Percentiles rank a stretch among this genome's conserved stretches.
phyloP scores from a whole-genome alignment of 257 asterid species.

The Linderniella brevidens region DNA sequence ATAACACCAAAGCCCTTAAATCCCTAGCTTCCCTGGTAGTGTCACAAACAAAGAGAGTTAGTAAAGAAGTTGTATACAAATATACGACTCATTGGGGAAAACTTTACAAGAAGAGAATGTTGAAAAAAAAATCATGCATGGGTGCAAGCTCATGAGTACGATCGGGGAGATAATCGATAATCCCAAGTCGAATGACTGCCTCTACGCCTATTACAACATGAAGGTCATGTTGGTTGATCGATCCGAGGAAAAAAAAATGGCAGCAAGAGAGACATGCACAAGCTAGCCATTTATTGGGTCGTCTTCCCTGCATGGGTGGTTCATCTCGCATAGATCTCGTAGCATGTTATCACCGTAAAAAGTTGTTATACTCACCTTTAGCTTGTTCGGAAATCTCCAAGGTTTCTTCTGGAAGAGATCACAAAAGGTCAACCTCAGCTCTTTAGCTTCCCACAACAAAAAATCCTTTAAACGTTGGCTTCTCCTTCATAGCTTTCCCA shows the following conservation, averaged over 20 bases:
- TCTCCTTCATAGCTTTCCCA: too few species aligned
- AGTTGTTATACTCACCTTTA: too few species aligned
- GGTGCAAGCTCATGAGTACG: slow-evolving; percentile 93
- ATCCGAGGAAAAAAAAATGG: slow-evolving; percentile 91
- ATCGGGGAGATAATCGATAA: slow-evolving; percentile 93
- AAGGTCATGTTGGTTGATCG: slow-evolving; percentile 87
- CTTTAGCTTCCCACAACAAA: too few species aligned
- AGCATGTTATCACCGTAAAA: slow-evolving; percentile 48
- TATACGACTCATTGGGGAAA: slow-evolving; percentile 89
- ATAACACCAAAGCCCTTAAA: too few species aligned
- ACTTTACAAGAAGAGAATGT: slow-evolving; percentile 81
- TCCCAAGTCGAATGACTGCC: slow-evolving; percentile 51
- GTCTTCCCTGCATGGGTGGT: slow-evolving; percentile 44
- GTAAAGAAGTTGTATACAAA: too few species aligned
- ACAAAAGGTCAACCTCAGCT: too few species aligned
- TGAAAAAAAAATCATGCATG: slow-evolving; percentile 93
- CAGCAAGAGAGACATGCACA: slow-evolving; percentile 93
- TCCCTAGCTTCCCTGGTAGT: too few species aligned
- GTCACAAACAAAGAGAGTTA: too few species aligned
- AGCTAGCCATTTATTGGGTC: slow-evolving; percentile 44
- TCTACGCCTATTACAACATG: slow-evolving; percentile 53
- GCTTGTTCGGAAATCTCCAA: too few species aligned
- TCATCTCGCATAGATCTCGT: slow-evolving; percentile 50
- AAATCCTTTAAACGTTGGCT: too few species aligned
- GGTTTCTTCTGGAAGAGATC: too few species aligned